Conservation (phyloP, 2,329 filamentous ascomycete species). For the Aspergillus quadrilineatus region DNA sequence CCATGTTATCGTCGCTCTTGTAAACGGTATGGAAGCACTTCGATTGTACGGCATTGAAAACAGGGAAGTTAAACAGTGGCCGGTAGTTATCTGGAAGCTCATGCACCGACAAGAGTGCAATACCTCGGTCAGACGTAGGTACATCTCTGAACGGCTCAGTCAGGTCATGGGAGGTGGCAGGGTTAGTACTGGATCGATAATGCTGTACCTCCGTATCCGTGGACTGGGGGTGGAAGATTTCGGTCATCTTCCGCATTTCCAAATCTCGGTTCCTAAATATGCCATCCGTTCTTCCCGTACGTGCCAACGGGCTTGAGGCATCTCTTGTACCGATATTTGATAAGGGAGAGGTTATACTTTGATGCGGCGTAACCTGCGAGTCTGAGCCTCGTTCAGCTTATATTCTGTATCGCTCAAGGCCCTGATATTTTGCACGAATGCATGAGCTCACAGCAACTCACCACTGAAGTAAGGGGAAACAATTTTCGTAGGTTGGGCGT, state of each 20-base stretch:
- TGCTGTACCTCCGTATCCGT: not conserved
- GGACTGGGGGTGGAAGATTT: not conserved
- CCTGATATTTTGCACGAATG: not conserved
- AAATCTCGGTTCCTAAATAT: not conserved
- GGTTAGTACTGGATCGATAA: not conserved
- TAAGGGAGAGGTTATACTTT: slow-evolving; percentile 27
- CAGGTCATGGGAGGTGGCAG: not conserved
- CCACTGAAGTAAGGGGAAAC: slow-evolving; percentile 32
- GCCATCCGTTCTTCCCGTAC: slow-evolving; percentile 15
- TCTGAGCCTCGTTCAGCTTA: slow-evolving; percentile 8
- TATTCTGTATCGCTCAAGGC: not conserved
- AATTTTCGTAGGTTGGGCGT: slow-evolving; percentile 11
- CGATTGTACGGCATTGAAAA: slow-evolving; percentile 82
- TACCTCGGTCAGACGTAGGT: slow-evolving; percentile 53
- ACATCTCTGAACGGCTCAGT: slow-evolving; percentile 27
- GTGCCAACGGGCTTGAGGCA: slow-evolving; percentile 34
- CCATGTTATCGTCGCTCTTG: slow-evolving; percentile 69
- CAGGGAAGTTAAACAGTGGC: slow-evolving; percentile 67
- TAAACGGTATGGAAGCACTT: slow-evolving; percentile 71
- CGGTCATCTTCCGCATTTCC: not conserved
- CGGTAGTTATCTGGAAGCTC: slow-evolving; percentile 69
- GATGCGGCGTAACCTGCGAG: slow-evolving; percentile 20
- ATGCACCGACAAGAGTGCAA: slow-evolving; percentile 58
- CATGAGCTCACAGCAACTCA: slow-evolving; percentile 18
- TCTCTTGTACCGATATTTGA: slow-evolving; percentile 24